These are phyloP conservation scores for Agastache rugosa DNA, from an alignment of 257 asterid species.

Conservation along the genomic window DNA sequence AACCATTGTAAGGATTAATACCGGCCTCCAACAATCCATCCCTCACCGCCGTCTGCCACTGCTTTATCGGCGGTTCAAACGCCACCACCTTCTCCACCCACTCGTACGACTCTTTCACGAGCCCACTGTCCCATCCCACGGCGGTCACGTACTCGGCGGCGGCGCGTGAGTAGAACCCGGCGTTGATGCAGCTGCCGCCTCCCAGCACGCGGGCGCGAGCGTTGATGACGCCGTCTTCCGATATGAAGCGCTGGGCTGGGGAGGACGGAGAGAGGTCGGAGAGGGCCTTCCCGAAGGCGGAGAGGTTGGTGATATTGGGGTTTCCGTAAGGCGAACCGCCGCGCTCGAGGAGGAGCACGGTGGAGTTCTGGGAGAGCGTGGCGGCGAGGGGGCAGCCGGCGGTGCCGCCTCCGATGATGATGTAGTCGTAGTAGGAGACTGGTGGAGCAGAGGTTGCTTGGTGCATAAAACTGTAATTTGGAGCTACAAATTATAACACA, in stretches of 20 bases:
- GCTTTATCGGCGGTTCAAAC: constrained; percentile 59
- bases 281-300: constrained; percentile 63
- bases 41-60: constrained; percentile 83
- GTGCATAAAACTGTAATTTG: constrained; percentile 62
- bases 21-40: constrained; percentile 72
- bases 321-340: constrained; percentile 75
- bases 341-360: constrained; percentile 79
- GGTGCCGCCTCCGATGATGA: constrained; percentile 82
- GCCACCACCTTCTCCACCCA: constrained; percentile 87
- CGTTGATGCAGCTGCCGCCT: constrained; percentile 78
- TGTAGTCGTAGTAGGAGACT: constrained; percentile 71
- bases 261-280: constrained; percentile 65
- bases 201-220: constrained; percentile 81
- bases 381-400: constrained; percentile 92
- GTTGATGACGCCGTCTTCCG: constrained; percentile 82
- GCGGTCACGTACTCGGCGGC: constrained; percentile 41
- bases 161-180: constrained; percentile 86
- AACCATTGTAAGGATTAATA: constrained; percentile 65
- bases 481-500: constrained; percentile 38
- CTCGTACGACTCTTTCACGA: constrained; percentile 58
- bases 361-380: constrained; percentile 66
- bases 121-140: constrained; percentile 60
- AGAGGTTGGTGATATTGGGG: constrained; percentile 63
- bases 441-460: constrained; percentile 67
- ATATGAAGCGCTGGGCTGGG: constrained; percentile 80